Evolutionary conservation across 192 early-diverging fungal species (phyloP), one percentile per base, ranked within the genome.

Genomic region (Jimgerdemannia lactiflua): DNA sequence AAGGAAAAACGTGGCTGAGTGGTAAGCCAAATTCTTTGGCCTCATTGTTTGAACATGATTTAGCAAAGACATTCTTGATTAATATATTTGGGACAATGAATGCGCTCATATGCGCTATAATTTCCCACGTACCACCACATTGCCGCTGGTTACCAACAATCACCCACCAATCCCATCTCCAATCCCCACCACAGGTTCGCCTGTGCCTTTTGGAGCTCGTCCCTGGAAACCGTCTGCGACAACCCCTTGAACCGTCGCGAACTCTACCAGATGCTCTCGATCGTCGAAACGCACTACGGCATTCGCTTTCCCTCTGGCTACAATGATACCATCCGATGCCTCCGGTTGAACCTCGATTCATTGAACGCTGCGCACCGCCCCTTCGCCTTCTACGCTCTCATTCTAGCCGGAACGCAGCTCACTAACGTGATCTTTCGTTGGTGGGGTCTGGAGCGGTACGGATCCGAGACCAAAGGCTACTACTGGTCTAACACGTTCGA

Each of bases 331-430:
- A 71, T 86, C 19, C 74, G 83, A 43, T 91, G 90, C 69, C 87
- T 92, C 67, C 85, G 87, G 4, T 74, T 91, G 41, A 79, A 69
- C 17, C 73, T 91, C 7, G 91, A 92, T 59, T 80, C 85, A 14
- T 81, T 91, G 43, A 74, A 86, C 39, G 85, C 86, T 7, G 71
- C 81, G 7, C 89, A 90, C 65, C 83, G 90, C 29, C 90, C 91
- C 3, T 75, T 89, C 43, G 68, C 88, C 54, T 84, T 89, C 42
- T 92, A 92, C 71, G 68, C 73, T n/a, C 77, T 78, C 42, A 76
- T 86, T n/a, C 81, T 71, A 42, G 20, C 69, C 42, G 68, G 44
- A 4, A 79, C 77, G 6, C 39, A n/a, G n/a, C 39, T 79, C 40
- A 49, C 68, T 29, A 67, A 80, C 77, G 80, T 71, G 59, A 71